A percentile compares a stretch with the other conserved stretches of the same genome.
These are phyloP conservation scores for Adenanthera pavonina DNA, from an alignment of 306 rosid species.

Conservation along the genomic window DNA sequence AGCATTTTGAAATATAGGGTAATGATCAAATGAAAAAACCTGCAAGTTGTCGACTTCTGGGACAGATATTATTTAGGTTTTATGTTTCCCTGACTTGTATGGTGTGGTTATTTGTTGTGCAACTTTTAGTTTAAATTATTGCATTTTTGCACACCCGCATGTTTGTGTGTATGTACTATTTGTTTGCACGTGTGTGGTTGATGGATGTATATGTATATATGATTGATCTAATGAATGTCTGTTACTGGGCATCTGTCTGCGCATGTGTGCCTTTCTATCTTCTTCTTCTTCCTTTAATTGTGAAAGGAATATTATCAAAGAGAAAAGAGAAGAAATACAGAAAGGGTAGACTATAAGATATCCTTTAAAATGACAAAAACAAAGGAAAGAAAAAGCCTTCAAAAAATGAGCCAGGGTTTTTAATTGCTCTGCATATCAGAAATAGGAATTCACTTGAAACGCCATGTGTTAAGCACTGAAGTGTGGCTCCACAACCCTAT, in stretches of 20 bases:
- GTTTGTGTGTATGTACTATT: background rate
- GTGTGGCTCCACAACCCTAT: background rate
- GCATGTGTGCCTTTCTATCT: background rate
- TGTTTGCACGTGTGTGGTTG: background rate
- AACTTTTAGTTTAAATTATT: background rate
- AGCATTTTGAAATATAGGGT: conserved; percentile 10
- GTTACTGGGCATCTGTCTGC: conserved; percentile 12
- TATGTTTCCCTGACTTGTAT: conserved; percentile 8
- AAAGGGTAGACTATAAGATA: background rate
- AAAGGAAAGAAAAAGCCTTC: background rate
- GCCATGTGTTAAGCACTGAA: background rate
- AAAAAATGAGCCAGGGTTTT: background rate
- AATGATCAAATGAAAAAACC: conserved; percentile 18
- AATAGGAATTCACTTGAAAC: background rate
- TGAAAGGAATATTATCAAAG: background rate
- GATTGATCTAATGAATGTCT: background rate
- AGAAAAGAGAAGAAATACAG: background rate
- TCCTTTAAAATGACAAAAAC: background rate
- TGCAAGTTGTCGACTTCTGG: conserved; percentile 2
- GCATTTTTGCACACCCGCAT: background rate
- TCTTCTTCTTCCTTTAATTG: background rate
- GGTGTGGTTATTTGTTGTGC: background rate
- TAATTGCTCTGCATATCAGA: background rate
- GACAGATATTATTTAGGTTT: conserved; percentile 16
- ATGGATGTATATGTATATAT: background rate